Base-by-base conservation (phyloP, 345 rosid genomes). In the Rhizophora apiculata region DNA sequence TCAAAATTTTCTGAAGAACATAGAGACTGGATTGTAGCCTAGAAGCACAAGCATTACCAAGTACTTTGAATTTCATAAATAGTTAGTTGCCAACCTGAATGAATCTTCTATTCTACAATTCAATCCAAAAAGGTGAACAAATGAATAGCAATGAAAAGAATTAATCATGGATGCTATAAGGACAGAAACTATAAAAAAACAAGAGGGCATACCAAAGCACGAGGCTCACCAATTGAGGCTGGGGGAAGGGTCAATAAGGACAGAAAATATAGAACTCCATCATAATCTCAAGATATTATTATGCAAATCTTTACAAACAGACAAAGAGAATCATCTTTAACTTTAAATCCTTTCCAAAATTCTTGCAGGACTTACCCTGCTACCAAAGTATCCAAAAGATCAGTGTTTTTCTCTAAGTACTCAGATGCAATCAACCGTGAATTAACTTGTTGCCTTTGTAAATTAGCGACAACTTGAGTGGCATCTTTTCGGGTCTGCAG, bases 381-480 rank as follows among this genome's bases (percentile, higher is more conserved):
- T 43, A 90, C 72, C 67, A 95, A 69, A 71, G 81, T 82, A 76
- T 92, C 98, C 83, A 95, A 83, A 72, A 95, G 97, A 82, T 95
- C 96, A 0, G 86, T 79, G 53, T 92, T 90, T 51, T 87, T 84
- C 77, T 92, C 99, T 68, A 95, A 79, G 83, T 90, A 92, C 51
- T 92, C 97, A 74, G 97, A 95, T 2, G 98, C 96, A 79, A 95
- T 95, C 89, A 95, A 73, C 65, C 89, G 82, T 10, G 92, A 92
- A 1, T 92, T 81, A 71, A 95, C 98, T 83, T 90, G 99, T 55
- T 92, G 99, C 77, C 99, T 80, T 78, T 92, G 99, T 65, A 95
- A 81, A 84, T 95, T 95, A 39, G 99, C 99, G 65, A 92, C 96
- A 74, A 95, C 93, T 83, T 92, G 98, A 27, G 99, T 95, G 70